phyloP scores from a whole-genome alignment of 2,329 filamentous ascomycete genomes.

The Apiospora sp. region DNA sequence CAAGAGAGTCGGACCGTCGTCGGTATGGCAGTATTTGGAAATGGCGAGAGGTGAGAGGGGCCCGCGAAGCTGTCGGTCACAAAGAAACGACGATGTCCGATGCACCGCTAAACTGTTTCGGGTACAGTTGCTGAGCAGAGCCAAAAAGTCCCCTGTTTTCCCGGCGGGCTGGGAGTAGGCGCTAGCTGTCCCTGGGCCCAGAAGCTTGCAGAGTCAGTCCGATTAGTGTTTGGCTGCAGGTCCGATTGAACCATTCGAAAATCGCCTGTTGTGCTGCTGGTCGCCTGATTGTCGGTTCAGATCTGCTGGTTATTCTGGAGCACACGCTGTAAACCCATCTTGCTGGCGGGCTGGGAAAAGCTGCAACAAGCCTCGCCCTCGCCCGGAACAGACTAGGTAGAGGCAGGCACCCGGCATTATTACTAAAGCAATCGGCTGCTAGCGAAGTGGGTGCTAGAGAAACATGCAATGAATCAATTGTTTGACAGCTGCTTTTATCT shows the following conservation, averaged over 20 bases:
- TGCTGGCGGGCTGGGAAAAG: neutral
- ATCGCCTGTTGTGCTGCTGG: neutral
- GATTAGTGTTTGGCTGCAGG: neutral
- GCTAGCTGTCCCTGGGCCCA: neutral
- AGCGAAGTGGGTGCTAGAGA: neutral
- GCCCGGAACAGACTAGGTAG: conserved; percentile 1
- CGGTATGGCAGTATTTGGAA: neutral
- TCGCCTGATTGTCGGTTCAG: conserved; percentile 20
- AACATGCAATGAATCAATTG: too few relatives aligned
- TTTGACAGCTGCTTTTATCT: too few relatives aligned
- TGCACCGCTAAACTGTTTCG: too few relatives aligned
- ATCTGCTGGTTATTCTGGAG: conserved; percentile 20
- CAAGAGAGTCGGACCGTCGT: neutral
- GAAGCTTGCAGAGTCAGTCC: neutral
- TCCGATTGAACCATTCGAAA: neutral
- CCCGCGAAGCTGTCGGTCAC: neutral
- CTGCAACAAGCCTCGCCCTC: neutral
- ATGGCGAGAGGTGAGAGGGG: neutral
- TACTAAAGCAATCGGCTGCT: neutral
- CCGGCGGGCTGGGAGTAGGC: conserved; percentile 6
- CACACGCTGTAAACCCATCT: neutral
- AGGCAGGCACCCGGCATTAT: neutral
- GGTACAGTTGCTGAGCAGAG: too few relatives aligned
- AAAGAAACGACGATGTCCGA: too few relatives aligned
- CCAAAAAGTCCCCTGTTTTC: conserved; percentile 4